Percentiles rank a stretch among this genome's conserved stretches.
phyloP scores from a whole-genome alignment of 1,284 basidiomycete genomes.

The Irpex sp. region DNA sequence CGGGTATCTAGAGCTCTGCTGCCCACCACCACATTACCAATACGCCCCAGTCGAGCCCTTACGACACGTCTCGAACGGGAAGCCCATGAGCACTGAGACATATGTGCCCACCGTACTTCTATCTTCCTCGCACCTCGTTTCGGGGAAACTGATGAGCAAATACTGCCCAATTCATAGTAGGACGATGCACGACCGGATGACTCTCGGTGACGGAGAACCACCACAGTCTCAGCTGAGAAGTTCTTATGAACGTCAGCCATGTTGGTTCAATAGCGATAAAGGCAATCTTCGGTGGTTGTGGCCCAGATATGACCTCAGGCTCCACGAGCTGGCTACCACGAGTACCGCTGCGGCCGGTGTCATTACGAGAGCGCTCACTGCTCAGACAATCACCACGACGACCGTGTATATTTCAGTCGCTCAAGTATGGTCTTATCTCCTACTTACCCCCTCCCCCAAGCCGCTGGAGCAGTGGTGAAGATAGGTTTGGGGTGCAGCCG shows the following conservation, averaged over 20 bases:
- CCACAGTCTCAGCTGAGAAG: neutral
- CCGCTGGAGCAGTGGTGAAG: neutral
- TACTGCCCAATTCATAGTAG: too few species aligned
- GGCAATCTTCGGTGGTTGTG: neutral
- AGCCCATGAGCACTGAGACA: too few species aligned
- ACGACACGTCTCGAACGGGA: too few species aligned
- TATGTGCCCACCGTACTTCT: too few species aligned
- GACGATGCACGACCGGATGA: neutral
- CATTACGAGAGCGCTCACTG: neutral
- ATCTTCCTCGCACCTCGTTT: too few species aligned
- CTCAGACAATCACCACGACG: neutral
- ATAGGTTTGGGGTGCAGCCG: neutral
- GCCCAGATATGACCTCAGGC: neutral
- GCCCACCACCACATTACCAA: too few species aligned
- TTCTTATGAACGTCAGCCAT: neutral
- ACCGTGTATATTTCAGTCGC: neutral
- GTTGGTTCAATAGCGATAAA: neutral
- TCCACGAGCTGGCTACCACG: neutral
- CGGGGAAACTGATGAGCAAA: too few species aligned
- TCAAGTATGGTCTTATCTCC: neutral
- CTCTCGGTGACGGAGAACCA: neutral
- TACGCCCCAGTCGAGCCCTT: too few species aligned
- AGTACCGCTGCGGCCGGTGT: neutral
- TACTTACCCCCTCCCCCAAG: neutral
- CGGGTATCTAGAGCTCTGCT: too few species aligned